Conservation (phyloP, 2,329 filamentous ascomycete species). For the Rutstroemia sp. region DNA sequence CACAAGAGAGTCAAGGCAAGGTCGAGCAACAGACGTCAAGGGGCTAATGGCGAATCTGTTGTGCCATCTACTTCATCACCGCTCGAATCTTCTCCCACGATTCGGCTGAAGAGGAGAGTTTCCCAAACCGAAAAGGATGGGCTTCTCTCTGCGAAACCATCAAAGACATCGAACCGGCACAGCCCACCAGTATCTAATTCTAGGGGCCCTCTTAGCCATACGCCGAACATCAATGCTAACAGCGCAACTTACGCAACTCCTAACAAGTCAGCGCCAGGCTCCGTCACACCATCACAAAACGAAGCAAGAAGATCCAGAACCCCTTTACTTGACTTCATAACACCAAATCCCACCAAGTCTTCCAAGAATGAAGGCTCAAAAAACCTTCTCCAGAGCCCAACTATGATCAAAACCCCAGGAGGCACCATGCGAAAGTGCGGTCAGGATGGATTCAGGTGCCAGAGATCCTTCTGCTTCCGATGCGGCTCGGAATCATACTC, state of each 20-base stretch:
- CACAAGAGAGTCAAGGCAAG: too few species aligned
- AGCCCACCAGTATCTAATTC: not conserved
- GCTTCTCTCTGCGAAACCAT: not conserved
- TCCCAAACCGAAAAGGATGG: slow-evolving; percentile 5
- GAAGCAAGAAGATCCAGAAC: slow-evolving; percentile 10
- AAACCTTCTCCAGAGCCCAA: slow-evolving; percentile 10
- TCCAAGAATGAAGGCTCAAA: slow-evolving; percentile 3
- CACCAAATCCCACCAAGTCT: slow-evolving; percentile 13
- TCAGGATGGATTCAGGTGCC: slow-evolving; percentile 47
- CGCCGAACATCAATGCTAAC: not conserved
- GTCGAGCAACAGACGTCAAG: not conserved
- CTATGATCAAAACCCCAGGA: slow-evolving; percentile 39
- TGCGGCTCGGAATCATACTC: slow-evolving; percentile 30
- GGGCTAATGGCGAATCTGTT: not conserved
- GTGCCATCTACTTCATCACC: not conserved
- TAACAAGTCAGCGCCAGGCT: not conserved
- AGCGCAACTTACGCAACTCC: not conserved
- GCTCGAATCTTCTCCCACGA: not conserved
- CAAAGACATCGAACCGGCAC: not conserved
- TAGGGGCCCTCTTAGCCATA: not conserved
- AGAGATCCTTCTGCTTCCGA: slow-evolving; percentile 52
- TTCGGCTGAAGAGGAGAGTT: slow-evolving; percentile 1
- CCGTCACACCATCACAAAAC: slow-evolving; percentile 1
- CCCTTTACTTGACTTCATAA: slow-evolving; percentile 20
- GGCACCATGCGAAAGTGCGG: slow-evolving; percentile 47